These are phyloP conservation scores for Saccharomycopsis vini DNA, from an alignment of 805 yeast genomes.

Conservation along the genomic window DNA sequence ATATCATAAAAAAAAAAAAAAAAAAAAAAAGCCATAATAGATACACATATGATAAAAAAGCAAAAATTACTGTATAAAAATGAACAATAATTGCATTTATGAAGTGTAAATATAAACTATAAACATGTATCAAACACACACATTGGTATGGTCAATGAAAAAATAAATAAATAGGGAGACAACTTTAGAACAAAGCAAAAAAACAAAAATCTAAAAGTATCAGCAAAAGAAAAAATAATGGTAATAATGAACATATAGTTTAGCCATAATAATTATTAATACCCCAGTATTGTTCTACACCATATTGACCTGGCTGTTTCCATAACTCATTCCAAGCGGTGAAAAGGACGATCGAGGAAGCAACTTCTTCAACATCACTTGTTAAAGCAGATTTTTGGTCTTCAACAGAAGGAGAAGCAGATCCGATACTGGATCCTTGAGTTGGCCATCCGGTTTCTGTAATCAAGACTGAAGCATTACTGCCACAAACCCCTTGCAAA, in stretches of 20 bases:
- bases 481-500: constrained; percentile 71
- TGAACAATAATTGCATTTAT: too few relatives aligned
- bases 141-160: not conserved
- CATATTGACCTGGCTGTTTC: constrained; percentile 68
- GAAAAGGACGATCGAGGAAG: constrained; percentile 65
- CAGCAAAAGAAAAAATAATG: not conserved
- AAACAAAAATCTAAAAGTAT: not conserved
- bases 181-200: not conserved
- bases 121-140: too few relatives aligned
- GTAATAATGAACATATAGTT: not conserved
- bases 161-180: not conserved
- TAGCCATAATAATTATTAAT: constrained; percentile 24
- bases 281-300: constrained; percentile 85
- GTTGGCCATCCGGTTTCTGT: constrained; percentile 98
- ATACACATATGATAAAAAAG: not conserved
- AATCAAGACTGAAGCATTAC: constrained; percentile 50
- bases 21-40: not conserved
- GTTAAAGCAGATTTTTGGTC: constrained; percentile 71
- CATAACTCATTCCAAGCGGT: constrained; percentile 80
- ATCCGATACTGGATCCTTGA: constrained; percentile 68
- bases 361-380: constrained; percentile 63
- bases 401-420: constrained; percentile 60
- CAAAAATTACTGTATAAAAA: too few relatives aligned
- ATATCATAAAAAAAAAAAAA: too few relatives aligned
- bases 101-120: too few relatives aligned